phyloP scores from a whole-genome alignment of 257 asterid species.

The Solanum tarijense region DNA sequence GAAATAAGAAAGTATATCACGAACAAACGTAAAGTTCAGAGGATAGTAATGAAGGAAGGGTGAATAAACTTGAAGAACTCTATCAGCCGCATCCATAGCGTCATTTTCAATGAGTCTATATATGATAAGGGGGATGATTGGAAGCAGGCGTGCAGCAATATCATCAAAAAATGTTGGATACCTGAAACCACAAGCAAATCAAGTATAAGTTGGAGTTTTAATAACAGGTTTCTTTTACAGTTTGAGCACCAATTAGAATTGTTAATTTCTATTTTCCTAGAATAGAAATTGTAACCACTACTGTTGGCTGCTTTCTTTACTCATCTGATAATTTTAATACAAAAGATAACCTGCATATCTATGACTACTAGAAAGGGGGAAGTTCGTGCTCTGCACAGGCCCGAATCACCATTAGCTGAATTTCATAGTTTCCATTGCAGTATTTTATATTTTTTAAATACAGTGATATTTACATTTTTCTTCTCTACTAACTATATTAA shows the following conservation, averaged over 20 bases:
- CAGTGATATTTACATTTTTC: not conserved
- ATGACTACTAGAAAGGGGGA: not conserved
- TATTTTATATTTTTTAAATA: not conserved
- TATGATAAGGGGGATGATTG: slow-evolving; percentile 79
- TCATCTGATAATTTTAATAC: not conserved
- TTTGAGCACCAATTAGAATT: not conserved
- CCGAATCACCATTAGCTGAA: not conserved
- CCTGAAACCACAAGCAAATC: slow-evolving; percentile 28
- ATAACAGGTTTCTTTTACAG: not conserved
- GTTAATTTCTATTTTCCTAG: not conserved
- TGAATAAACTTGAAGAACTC: slow-evolving; percentile 72
- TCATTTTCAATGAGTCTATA: slow-evolving; percentile 89
- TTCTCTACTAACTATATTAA: not conserved
- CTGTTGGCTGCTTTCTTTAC: not conserved
- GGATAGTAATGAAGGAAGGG: slow-evolving; percentile 85
- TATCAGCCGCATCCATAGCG: slow-evolving; percentile 87
- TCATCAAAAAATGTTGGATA: slow-evolving; percentile 96
- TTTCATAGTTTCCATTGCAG: not conserved
- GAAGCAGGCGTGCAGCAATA: slow-evolving; percentile 90
- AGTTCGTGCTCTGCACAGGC: not conserved
- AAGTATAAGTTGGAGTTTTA: not conserved
- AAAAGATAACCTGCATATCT: not conserved
- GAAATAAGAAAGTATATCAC: slow-evolving; percentile 94
- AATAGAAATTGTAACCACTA: not conserved
- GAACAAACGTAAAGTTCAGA: slow-evolving; percentile 86